These are phyloP conservation scores for Alternaria triticimaculans DNA, from an alignment of 2,329 filamentous ascomycete species.

Conservation along the genomic window DNA sequence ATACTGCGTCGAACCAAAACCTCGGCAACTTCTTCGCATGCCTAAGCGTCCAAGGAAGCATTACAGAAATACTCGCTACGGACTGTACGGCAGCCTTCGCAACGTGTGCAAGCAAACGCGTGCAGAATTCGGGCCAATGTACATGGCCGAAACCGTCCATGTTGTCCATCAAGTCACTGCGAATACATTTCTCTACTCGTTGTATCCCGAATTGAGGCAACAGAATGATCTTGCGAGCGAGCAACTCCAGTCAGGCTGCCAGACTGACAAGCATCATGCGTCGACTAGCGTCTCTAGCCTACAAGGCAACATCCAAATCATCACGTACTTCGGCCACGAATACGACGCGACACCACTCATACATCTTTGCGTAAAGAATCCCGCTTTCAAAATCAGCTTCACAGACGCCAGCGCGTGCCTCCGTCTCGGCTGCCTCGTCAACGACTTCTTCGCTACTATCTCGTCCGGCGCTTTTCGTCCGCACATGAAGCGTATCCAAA, in stretches of 20 bases:
- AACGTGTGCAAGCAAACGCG: background rate
- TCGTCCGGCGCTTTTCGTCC: background rate
- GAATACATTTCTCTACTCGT: background rate
- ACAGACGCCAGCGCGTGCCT: background rate
- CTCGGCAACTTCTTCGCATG: background rate
- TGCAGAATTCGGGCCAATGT: background rate
- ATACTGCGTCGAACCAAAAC: background rate
- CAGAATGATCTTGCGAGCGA: background rate
- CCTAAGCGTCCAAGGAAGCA: background rate
- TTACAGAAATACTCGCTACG: background rate
- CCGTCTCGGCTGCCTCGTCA: background rate
- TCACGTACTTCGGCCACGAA: background rate
- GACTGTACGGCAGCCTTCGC: background rate
- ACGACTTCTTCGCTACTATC: background rate
- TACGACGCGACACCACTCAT: background rate
- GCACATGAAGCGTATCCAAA: background rate
- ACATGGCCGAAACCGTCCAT: background rate
- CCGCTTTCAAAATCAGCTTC: background rate
- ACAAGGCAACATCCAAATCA: background rate
- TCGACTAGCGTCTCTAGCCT: background rate
- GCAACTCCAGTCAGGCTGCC: rapidly evolving
- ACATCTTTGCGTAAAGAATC: background rate
- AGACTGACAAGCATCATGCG: rapidly evolving
- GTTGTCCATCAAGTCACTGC: background rate
- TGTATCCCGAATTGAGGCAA: background rate